Conservation (phyloP, 129 eudicot species). For the Chrysanthemum seticuspe region DNA sequence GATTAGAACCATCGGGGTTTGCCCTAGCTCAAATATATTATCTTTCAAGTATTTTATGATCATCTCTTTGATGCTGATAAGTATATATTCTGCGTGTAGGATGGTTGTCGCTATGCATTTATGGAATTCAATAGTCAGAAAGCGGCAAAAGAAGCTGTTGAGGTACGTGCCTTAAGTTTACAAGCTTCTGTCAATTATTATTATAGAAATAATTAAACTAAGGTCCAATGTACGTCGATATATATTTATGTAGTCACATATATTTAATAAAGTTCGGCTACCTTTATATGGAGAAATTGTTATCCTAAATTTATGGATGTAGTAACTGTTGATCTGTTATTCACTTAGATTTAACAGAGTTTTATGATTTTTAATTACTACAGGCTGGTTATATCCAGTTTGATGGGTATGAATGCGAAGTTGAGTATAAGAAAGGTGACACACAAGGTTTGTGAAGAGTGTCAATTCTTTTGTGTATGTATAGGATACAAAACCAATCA, state of each 20-base stretch:
- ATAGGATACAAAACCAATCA: not conserved
- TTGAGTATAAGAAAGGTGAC: conserved; percentile 1
- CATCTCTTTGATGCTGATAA: not conserved
- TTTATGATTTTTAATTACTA: not conserved
- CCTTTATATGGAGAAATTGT: not conserved
- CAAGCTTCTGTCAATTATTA: not conserved
- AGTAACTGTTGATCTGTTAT: not conserved
- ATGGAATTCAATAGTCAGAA: conserved; percentile 14
- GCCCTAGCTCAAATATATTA: not conserved
- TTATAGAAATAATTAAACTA: not conserved
- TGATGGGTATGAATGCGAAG: conserved; percentile 6
- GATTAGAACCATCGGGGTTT: conserved; percentile 17
- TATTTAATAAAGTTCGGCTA: too few species aligned
- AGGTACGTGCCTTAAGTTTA: conserved; percentile 16
- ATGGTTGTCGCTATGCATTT: conserved; percentile 31
- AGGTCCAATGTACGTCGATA: not conserved
- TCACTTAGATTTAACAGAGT: too few species aligned
- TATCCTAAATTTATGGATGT: not conserved
- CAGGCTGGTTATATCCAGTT: conserved; percentile 19
- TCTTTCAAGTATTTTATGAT: not conserved
- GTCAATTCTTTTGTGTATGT: not conserved
- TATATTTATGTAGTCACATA: not conserved
- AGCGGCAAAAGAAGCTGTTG: conserved; percentile 20
- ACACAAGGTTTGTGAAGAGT: conserved; percentile 14
- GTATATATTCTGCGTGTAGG: conserved; percentile 14